Base-by-base conservation (phyloP, 495 filamentous ascomycete species). In the Delitschia confertaspora region DNA sequence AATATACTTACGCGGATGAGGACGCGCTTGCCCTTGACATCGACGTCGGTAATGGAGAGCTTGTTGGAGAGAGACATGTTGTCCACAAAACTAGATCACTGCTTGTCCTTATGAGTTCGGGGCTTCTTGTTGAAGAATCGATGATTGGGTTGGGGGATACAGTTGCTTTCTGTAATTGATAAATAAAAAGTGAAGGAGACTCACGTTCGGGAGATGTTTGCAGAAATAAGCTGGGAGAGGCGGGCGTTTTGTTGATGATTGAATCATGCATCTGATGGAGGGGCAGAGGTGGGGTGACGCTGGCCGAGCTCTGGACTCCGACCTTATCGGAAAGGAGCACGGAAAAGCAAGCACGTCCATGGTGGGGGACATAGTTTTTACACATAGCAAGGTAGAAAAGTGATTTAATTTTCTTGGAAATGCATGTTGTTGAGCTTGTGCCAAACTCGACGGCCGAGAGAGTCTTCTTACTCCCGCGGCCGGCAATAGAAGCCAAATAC, bases 51-150 rank as follows among this genome's bases (percentile, higher is more conserved):
- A 69, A 96, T 94, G 41, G 85, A 82, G 61, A 99, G 84, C 76
- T 96, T 99, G 76, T 81, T 95, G 47, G 86, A 82, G 64, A 99
- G 85, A 79, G 93, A 95, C 91, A 99, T 99, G 49, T 61, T 82
- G 59, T 31, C n/a, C n/a, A n/a, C n/a, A n/a, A n/a, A n/a, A n/a
- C n/a, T n/a, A n/a, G n/a, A n/a, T n/a, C n/a, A n/a, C n/a, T n/a
- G n/a, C n/a, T n/a, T n/a, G n/a, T n/a, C n/a, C n/a, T n/a, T n/a
- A n/a, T n/a, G n/a, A n/a, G n/a, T n/a, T n/a, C n/a, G n/a, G n/a
- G n/a, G n/a, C n/a, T n/a, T n/a, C n/a, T n/a, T n/a, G n/a, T n/a
- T n/a, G n/a, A n/a, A n/a, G n/a, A n/a, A n/a, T n/a, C n/a, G 32
- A 20, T 11, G 14, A 10, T 18, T 14, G 25, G 11, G 23, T 13